Conservation (phyloP, 2,329 filamentous ascomycete genomes). For the Purpureocillium takamizusanense region DNA sequence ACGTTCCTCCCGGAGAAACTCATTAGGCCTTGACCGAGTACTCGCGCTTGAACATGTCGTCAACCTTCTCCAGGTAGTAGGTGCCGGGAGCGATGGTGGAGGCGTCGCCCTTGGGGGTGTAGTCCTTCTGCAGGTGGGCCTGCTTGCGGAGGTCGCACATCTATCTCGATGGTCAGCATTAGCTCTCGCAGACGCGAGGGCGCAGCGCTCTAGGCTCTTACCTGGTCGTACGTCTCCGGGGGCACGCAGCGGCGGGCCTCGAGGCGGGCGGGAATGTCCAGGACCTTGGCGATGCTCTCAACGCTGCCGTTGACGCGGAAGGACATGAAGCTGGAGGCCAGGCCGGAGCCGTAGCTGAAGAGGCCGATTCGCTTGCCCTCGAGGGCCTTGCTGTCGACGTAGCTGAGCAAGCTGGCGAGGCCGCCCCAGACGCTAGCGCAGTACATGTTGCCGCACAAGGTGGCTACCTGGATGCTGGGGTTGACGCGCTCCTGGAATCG, state of each 20-base stretch:
- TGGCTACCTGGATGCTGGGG: constrained; percentile 66
- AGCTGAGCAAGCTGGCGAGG: constrained; percentile 59
- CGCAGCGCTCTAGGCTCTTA: constrained; percentile 25
- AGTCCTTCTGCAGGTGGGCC: constrained; percentile 76
- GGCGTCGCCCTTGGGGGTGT: constrained; percentile 57
- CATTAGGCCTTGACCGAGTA: constrained; percentile 66
- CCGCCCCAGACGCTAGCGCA: constrained; percentile 68
- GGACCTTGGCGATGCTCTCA: constrained; percentile 54
- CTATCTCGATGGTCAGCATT: constrained; percentile 26
- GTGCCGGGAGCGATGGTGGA: constrained; percentile 58
- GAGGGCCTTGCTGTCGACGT: constrained; percentile 53
- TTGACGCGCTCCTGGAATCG: constrained; percentile 69
- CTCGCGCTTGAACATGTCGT: constrained; percentile 78
- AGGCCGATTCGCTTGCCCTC: constrained; percentile 65
- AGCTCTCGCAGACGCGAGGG: too few species aligned
- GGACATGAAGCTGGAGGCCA: constrained; percentile 63
- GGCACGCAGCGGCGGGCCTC: constrained; percentile 55
- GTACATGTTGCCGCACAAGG: constrained; percentile 65
- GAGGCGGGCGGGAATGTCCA: constrained; percentile 63
- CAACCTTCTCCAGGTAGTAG: constrained; percentile 73
- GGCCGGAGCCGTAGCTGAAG: constrained; percentile 73
- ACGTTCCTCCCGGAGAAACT: constrained; percentile 3
- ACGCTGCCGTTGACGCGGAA: constrained; percentile 66
- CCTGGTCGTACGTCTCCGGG: constrained; percentile 65
- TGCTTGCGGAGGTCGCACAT: constrained; percentile 76